These are phyloP conservation scores for Plasmodium knowlesi DNA, from an alignment of 169 alveolate species.

Conservation along the genomic window DNA sequence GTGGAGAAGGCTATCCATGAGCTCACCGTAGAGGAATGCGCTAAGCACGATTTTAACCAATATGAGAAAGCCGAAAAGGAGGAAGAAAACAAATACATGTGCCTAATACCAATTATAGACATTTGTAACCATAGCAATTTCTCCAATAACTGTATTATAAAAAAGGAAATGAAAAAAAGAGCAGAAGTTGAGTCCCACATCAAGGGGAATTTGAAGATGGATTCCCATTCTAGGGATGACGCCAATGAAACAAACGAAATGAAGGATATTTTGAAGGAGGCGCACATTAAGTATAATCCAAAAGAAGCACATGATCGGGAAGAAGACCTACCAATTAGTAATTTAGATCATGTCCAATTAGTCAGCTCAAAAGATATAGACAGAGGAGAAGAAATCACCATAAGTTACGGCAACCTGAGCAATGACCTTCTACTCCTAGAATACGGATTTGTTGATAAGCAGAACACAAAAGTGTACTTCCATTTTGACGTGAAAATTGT, in stretches of 20 bases:
- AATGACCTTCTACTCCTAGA: conserved; percentile 66
- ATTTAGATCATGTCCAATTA: conserved; percentile 30
- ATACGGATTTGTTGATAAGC: conserved; percentile 60
- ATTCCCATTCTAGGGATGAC: neutral
- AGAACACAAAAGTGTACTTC: conserved; percentile 37
- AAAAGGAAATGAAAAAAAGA: conserved; percentile 15
- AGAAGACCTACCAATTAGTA: neutral
- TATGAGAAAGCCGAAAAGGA: conserved; percentile 65
- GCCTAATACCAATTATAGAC: conserved; percentile 68
- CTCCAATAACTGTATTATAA: conserved; percentile 14
- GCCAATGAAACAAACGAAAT: neutral
- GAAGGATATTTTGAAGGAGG: neutral
- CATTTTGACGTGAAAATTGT: conserved; percentile 63
- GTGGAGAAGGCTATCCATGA: neutral
- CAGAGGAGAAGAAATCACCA: conserved; percentile 59
- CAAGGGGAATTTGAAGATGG: neutral
- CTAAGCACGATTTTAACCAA: conserved; percentile 39
- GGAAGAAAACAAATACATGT: conserved; percentile 54
- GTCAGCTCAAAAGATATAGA: conserved; percentile 44
- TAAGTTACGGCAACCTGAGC: conserved; percentile 44
- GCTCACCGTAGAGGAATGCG: conserved; percentile 24
- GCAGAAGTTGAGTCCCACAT: neutral
- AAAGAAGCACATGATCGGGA: neutral
- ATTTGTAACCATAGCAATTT: conserved; percentile 59
- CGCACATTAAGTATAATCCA: neutral